A percentile compares a stretch with the other conserved stretches of the same genome.
These are phyloP conservation scores for Meredithiella fracta DNA, from an alignment of 2,329 filamentous ascomycete genomes.

Conservation along the genomic window DNA sequence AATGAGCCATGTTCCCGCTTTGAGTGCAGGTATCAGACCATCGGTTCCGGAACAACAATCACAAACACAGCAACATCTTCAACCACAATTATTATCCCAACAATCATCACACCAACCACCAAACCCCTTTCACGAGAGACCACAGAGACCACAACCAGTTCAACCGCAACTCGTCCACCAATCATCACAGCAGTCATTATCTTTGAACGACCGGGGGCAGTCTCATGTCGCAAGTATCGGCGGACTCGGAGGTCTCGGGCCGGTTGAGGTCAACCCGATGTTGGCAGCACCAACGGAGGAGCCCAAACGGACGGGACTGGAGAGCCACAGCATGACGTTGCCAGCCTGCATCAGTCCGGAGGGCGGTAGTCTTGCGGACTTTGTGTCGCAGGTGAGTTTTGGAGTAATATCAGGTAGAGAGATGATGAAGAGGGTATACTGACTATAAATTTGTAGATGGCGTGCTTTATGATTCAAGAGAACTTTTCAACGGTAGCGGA, in stretches of 20 bases:
- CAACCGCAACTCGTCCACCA: conserved; percentile 9
- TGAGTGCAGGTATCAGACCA: not conserved
- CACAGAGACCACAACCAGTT: conserved; percentile 1
- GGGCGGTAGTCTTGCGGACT: conserved; percentile 63
- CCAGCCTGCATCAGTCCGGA: conserved; percentile 59
- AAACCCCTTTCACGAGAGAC: not conserved
- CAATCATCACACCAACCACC: not conserved
- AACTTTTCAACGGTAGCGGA: conserved; percentile 60
- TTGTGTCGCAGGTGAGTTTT: conserved; percentile 59
- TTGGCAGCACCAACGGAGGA: conserved; percentile 1
- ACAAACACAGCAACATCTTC: conserved; percentile 2
- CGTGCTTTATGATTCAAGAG: conserved; percentile 96
- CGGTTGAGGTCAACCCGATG: not conserved
- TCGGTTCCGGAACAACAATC: not conserved
- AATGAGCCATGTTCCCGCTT: no score
- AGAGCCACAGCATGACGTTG: conserved; percentile 49
- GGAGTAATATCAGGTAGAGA: not conserved
- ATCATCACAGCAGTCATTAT: not conserved
- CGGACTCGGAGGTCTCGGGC: no score
- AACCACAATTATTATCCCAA: not conserved
- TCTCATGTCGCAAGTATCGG: conserved; percentile 11
- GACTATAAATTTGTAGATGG: conserved; percentile 44
- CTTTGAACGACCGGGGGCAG: conserved; percentile 1
- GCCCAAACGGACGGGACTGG: conserved; percentile 24
- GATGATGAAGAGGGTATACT: not conserved